phyloP scores from a whole-genome alignment of 345 rosid genomes.

The Toxicodendron radicans region DNA sequence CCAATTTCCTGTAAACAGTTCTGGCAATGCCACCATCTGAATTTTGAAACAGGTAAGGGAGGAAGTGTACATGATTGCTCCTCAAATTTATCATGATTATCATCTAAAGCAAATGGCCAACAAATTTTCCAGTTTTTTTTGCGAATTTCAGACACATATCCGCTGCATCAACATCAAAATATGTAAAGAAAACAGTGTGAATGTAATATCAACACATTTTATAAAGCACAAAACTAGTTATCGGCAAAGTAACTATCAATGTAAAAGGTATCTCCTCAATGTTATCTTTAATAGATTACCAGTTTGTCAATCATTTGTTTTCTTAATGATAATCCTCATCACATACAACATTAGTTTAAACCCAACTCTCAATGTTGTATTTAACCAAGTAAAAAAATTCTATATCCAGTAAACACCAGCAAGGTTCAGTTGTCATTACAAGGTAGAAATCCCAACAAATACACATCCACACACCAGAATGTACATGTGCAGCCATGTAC shows the following conservation, averaged over 20 bases:
- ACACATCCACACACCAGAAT: background rate
- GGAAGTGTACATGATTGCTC: slow-evolving; percentile 44
- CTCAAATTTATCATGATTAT: slow-evolving; percentile 26
- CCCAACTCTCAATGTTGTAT: background rate
- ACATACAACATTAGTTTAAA: background rate
- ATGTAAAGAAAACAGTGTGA: slow-evolving; percentile 9
- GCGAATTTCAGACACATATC: slow-evolving; percentile 57
- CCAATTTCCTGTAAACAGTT: slow-evolving; percentile 41
- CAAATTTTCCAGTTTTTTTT: slow-evolving; percentile 43
- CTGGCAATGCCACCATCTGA: slow-evolving; percentile 54
- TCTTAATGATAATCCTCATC: slow-evolving; percentile 1
- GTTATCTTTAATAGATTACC: slow-evolving; percentile 1
- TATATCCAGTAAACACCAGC: background rate
- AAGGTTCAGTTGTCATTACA: background rate
- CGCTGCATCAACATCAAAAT: slow-evolving; percentile 50
- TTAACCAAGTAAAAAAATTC: background rate
- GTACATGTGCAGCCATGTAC: background rate
- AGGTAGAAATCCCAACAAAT: slow-evolving; percentile 6
- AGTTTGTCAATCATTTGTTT: background rate
- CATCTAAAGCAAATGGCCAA: slow-evolving; percentile 62
- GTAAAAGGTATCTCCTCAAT: background rate
- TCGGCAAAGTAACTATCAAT: background rate
- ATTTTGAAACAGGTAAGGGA: slow-evolving; percentile 50
- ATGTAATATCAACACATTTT: background rate
- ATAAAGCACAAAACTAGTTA: slow-evolving; percentile 10